Base-by-base conservation (phyloP, 768 basidiomycete genomes). In the Saitozyma podzolica region DNA sequence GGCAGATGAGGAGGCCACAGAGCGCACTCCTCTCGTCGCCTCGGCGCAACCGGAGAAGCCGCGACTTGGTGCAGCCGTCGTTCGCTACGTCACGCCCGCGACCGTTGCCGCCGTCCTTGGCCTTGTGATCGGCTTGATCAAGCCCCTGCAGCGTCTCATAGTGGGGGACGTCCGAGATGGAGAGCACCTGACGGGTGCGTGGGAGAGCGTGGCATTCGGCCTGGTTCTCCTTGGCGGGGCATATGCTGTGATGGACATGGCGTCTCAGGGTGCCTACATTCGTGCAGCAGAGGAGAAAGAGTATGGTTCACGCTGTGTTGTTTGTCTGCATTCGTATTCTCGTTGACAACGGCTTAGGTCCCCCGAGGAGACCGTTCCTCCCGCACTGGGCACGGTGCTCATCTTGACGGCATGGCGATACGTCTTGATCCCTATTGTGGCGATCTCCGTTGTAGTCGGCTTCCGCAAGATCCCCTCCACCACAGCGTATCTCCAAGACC, bases 401-500 rank as follows among this genome's bases (percentile, higher is more conserved):
- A 50, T 70, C 29, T 9, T 78, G 9, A 56, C 61, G 1, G 56
- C 65, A 11, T 78, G 75, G 77, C 63, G 74, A 55, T 77, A 65
- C 43, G 61, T 73, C 43, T 61, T 58, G 13, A 61, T 76, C 16
- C 77, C 77, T 8, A 66, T 65, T 8, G 64, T 73, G 9, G 59
- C 63, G 48, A 60, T 77, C 19, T 65, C 68, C 4, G 69, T 75
- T 37, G 64, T 77, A 1, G 63, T 68, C 47, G 75, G 75, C 11
- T 70, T 77, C 63, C 63, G 65, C 6, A 66, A 74, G 58, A 69
- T 70, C 48, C 64, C 72, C 8, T 75, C 74, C 1, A 73, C 74
- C 20, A 70, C 58, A 56, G 62, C 58, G 0, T 77, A 66, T 64
- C 62, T 76, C 10, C 73, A 76, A 48, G 77, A 78, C 60, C 77